phyloP scores from a whole-genome alignment of 495 filamentous ascomycete genomes.

The Talaromyces proteolyticus region DNA sequence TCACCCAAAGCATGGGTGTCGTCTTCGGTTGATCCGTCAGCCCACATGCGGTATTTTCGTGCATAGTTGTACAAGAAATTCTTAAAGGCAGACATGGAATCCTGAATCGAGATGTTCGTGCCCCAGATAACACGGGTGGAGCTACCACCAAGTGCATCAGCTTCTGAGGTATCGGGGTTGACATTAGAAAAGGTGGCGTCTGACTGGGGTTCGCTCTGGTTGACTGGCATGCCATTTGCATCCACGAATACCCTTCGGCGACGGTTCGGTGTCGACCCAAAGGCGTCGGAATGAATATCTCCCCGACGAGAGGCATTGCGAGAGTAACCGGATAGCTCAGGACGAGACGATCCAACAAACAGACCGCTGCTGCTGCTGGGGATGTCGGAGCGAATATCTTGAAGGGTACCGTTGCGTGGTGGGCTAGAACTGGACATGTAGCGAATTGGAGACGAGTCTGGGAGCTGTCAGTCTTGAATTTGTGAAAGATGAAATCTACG shows the following conservation, averaged over 20 bases:
- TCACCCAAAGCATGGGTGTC: conserved; percentile 59
- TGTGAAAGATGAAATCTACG: background rate
- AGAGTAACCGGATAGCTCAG: conserved; percentile 42
- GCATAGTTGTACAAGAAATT: conserved; percentile 88
- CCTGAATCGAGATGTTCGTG: conserved; percentile 89
- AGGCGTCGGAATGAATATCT: conserved; percentile 75
- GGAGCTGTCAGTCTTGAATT: background rate
- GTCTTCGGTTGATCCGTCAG: conserved; percentile 72
- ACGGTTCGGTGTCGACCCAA: conserved; percentile 57
- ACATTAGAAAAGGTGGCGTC: conserved; percentile 87
- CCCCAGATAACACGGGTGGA: conserved; percentile 90
- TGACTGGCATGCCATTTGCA: conserved; percentile 67
- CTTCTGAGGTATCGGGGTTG: conserved; percentile 86
- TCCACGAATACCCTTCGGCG: conserved; percentile 74
- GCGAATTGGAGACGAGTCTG: conserved; percentile 86
- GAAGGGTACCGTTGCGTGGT: conserved; percentile 50
- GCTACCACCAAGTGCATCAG: conserved; percentile 74
- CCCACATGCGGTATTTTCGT: conserved; percentile 88
- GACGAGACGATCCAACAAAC: conserved; percentile 66
- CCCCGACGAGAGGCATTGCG: conserved; percentile 54
- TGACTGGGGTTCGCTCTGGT: conserved; percentile 48
- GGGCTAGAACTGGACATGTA: conserved; percentile 87
- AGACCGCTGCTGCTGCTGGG: conserved; percentile 78
- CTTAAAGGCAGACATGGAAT: conserved; percentile 80
- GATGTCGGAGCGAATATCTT: conserved; percentile 49